Conservation (phyloP, 2,329 filamentous ascomycete genomes). For the Monilinia laxa region DNA sequence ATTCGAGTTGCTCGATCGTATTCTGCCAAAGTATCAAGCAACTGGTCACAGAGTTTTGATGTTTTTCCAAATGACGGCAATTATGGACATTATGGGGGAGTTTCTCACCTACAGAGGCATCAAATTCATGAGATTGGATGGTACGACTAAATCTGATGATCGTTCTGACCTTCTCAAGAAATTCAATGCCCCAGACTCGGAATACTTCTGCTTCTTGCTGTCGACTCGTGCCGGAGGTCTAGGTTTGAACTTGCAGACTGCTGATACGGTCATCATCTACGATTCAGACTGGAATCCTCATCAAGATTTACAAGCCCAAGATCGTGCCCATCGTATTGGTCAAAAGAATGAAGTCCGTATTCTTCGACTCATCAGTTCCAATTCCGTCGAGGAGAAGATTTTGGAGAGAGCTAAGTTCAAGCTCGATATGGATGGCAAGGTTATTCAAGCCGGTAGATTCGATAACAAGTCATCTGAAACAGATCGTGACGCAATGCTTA, state of each 20-base stretch:
- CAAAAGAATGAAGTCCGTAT: constrained; percentile 99
- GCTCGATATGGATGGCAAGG: constrained; percentile 98
- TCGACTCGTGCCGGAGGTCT: constrained; percentile 98
- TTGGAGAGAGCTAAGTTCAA: constrained; percentile 95
- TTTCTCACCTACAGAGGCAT: constrained; percentile 83
- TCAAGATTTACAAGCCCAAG: constrained; percentile 97
- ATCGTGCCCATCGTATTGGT: constrained; percentile 99
- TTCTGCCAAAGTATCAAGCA: constrained; percentile 88
- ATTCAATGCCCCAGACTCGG: constrained; percentile 87
- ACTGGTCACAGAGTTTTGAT: constrained; percentile 95
- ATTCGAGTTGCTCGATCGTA: constrained; percentile 89
- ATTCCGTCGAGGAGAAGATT: constrained; percentile 98
- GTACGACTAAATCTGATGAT: constrained; percentile 96
- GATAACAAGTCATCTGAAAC: constrained; percentile 99
- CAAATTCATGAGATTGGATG: constrained; percentile 87
- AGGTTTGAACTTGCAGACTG: constrained; percentile 93
- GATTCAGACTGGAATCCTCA: constrained; percentile 99
- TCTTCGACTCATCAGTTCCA: constrained; percentile 89
- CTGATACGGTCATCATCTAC: constrained; percentile 99
- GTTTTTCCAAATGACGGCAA: constrained; percentile 99
- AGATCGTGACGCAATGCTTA: constrained; percentile 93
- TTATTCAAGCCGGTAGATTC: constrained; percentile 98
- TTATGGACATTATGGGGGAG: constrained; percentile 99
- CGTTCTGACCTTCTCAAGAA: constrained; percentile 83
- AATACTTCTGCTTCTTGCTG: constrained; percentile 97